Evolutionary conservation across 2,329 filamentous ascomycete species (phyloP), one percentile per base, ranked within the genome.

Genomic region (Akanthomyces muscarius): DNA sequence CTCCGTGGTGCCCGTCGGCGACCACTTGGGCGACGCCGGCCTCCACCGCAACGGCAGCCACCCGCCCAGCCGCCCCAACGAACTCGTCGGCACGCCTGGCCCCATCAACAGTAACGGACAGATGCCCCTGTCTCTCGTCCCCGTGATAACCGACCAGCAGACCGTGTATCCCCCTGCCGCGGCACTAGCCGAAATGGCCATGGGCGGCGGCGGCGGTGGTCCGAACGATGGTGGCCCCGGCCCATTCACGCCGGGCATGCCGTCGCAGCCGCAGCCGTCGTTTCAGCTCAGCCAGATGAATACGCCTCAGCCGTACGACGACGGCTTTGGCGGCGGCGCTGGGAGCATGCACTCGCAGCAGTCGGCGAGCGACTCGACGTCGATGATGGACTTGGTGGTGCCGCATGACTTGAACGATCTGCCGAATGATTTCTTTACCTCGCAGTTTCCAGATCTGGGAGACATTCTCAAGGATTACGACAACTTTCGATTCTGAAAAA

Each of bases 401-500:
- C 8, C 48, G 45, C 53, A 63, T 18, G 61, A 63, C 21, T 41
- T 63, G 33, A 44, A 36, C 14, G 61, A 63, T n/a, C 16, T 63
- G 25, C 61, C 61, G 2, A 63, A 58, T 38, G 54, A 63, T 42
- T 63, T 63, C 21, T 63, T 63, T 41, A 58, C 61, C 2, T 57
- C 61, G 10, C 61, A 63, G 47, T 63, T 63, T 58, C 48, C 61
- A 4, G 61, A 63, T 21, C 28, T 63, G 10, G 47, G 61, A 6
- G 61, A 63, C n/a, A 63, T 63, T 57, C 45, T 63, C 25, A 63
- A 63, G 14, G 61, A 63, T 28, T 57, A 58, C 16, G 53, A 63
- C 38, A 63, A 63, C 7, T 63, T 63, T 57, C 53, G 61, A 8
- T 63, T 63, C 33, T 63, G 25, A 62, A 23, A 30, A 13, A 5